Evolutionary conservation across 148 eudicot genomes (phyloP).

Genomic region (Chenopodium suecicum): DNA sequence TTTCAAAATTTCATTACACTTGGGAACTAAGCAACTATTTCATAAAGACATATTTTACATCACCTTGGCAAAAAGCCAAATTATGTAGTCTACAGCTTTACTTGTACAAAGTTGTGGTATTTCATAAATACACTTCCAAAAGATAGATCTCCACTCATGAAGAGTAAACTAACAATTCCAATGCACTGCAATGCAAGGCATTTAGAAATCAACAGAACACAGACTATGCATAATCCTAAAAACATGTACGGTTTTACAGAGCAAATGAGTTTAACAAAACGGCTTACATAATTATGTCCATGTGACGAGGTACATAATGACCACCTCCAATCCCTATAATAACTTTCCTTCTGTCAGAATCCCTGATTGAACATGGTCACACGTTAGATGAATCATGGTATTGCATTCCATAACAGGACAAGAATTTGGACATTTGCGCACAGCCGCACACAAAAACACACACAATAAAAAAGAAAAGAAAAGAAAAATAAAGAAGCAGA

Average conservation of each 20-base stretch:
- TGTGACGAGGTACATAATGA: slow-evolving; percentile 87
- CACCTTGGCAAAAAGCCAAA: neutral
- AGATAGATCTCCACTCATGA: neutral
- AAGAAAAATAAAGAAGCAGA: neutral
- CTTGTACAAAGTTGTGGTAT: neutral
- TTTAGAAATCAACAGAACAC: neutral
- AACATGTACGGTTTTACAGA: neutral
- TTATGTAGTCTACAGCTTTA: neutral
- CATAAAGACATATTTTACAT: neutral
- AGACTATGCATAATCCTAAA: neutral
- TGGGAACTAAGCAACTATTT: neutral
- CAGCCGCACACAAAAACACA: too few relatives aligned
- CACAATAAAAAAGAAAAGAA: neutral
- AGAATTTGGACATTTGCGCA: neutral
- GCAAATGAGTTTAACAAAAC: neutral
- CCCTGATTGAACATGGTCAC: slow-evolving; percentile 39
- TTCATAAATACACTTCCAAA: neutral
- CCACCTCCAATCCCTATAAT: slow-evolving; percentile 91
- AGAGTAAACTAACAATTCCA: neutral
- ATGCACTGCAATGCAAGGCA: neutral
- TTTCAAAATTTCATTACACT: neutral
- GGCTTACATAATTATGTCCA: slow-evolving; percentile 74
- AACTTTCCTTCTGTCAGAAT: slow-evolving; percentile 46
- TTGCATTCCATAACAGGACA: neutral
- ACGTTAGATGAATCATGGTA: slow-evolving; percentile 3